These are phyloP conservation scores for Candida argentea DNA, from an alignment of 805 yeast species.

Conservation along the genomic window DNA sequence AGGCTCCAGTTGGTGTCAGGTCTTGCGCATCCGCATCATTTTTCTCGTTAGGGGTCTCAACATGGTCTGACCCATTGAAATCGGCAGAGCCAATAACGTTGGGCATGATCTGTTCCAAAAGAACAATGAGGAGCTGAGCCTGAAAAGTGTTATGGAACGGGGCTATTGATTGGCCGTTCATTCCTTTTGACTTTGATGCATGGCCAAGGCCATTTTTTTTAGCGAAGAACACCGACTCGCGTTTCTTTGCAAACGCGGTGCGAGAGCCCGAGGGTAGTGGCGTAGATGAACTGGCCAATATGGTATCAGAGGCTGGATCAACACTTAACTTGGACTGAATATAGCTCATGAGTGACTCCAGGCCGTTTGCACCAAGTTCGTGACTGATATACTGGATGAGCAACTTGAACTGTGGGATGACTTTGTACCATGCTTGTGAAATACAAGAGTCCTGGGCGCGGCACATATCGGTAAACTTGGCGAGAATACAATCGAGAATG, in stretches of 20 bases:
- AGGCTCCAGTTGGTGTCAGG: constrained; percentile 1
- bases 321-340: constrained; percentile 19
- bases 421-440: constrained; percentile 22
- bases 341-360: constrained; percentile 25
- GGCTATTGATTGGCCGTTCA: constrained; percentile 9
- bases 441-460: constrained; percentile 16
- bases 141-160: constrained; percentile 29
- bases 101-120: constrained; percentile 23
- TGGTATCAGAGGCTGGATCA: constrained; percentile 1
- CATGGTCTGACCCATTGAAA: too few relatives aligned
- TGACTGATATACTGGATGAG: constrained; percentile 20
- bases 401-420: constrained; percentile 18
- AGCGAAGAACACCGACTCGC: constrained; percentile 17
- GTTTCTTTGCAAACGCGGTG: constrained; percentile 7
- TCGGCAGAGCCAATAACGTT: too few relatives aligned
- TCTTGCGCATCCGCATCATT: constrained; percentile 5
- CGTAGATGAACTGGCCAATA: not conserved
- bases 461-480: constrained; percentile 18
- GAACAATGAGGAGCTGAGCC: constrained; percentile 16
- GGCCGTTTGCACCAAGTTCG: constrained; percentile 28
- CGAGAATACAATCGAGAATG: constrained; percentile 21
- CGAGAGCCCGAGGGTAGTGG: constrained; percentile 1
- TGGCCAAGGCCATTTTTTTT: constrained; percentile 14
- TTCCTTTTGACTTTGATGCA: constrained; percentile 11
- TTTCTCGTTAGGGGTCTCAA: constrained; percentile 20